Conservation (phyloP, 2,329 filamentous ascomycete genomes). For the Neospermospora avenae region DNA sequence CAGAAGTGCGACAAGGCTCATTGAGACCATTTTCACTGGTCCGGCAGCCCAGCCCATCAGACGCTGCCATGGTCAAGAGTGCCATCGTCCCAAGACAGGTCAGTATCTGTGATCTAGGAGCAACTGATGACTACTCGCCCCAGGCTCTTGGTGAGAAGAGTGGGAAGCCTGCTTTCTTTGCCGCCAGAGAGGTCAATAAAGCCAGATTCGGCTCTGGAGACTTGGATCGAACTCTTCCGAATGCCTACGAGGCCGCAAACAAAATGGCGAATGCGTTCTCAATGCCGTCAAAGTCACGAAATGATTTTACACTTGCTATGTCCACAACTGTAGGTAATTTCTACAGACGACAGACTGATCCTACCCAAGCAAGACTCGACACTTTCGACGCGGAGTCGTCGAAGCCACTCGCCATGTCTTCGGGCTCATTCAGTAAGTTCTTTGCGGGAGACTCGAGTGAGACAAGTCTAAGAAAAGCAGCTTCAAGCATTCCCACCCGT, state of each 20-base stretch:
- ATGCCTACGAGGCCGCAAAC: conserved; percentile 1
- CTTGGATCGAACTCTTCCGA: not conserved
- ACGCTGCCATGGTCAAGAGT: conserved; percentile 38
- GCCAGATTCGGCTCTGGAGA: conserved; percentile 17
- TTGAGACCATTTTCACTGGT: not conserved
- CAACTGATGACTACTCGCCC: conserved; percentile 9
- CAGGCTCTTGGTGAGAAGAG: conserved; percentile 29
- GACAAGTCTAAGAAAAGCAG: conserved; percentile 6
- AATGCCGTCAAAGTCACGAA: not conserved
- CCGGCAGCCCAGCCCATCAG: conserved; percentile 38
- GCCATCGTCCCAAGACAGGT: conserved; percentile 2
- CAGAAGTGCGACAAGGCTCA: not conserved
- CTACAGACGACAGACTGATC: not conserved
- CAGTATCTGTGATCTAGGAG: conserved; percentile 7
- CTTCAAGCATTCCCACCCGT: conserved; percentile 11
- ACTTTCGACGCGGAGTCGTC: not conserved
- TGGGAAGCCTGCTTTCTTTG: conserved; percentile 34
- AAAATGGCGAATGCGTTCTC: not conserved
- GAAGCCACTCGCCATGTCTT: not conserved
- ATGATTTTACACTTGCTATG: not conserved
- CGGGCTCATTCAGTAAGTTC: conserved; percentile 3
- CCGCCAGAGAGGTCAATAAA: conserved; percentile 33
- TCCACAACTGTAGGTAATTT: not conserved
- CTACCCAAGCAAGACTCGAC: not conserved
- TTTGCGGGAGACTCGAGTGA: not conserved